Percentiles rank a stretch among this genome's conserved stretches.
These are phyloP conservation scores for Gracilaria gracilis DNA, from an alignment of 23 red algal species.

Conservation along the genomic window DNA sequence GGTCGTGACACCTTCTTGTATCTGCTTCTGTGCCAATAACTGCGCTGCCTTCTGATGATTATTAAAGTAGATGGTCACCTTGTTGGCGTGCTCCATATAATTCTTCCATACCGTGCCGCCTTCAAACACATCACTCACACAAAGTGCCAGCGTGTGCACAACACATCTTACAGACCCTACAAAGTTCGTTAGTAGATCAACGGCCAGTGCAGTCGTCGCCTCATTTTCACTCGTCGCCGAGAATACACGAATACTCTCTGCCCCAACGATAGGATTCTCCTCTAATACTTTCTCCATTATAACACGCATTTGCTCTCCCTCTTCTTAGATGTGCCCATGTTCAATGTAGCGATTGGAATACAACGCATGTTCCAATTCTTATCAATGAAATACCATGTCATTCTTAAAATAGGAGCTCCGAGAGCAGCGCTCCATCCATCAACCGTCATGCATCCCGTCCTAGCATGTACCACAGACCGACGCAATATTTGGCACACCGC, in stretches of 20 bases:
- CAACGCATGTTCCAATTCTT: not conserved
- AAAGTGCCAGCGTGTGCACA: not conserved
- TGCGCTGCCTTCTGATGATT: not conserved
- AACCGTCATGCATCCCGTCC: not conserved
- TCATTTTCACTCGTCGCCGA: not conserved
- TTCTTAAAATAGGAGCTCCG: not conserved
- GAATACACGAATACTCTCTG: not conserved
- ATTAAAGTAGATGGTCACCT: not conserved
- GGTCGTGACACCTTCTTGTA: not conserved
- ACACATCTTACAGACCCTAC: not conserved
- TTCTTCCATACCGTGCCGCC: not conserved
- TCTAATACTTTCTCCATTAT: not conserved
- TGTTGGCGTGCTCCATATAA: not conserved
- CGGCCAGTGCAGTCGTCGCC: not conserved
- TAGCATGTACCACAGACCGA: not conserved
- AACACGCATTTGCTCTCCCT: not conserved
- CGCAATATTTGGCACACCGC: not conserved
- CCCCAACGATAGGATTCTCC: not conserved
- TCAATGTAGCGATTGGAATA: not conserved
- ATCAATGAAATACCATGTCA: not conserved
- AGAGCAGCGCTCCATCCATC: not conserved
- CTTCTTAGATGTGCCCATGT: not conserved
- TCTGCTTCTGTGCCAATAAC: not conserved
- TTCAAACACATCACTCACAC: not conserved
- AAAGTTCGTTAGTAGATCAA: not conserved